Percentiles rank a stretch among this genome's conserved stretches.
Conservation (phyloP, 2,329 filamentous ascomycete genomes). For the Phialophora chinensis region DNA sequence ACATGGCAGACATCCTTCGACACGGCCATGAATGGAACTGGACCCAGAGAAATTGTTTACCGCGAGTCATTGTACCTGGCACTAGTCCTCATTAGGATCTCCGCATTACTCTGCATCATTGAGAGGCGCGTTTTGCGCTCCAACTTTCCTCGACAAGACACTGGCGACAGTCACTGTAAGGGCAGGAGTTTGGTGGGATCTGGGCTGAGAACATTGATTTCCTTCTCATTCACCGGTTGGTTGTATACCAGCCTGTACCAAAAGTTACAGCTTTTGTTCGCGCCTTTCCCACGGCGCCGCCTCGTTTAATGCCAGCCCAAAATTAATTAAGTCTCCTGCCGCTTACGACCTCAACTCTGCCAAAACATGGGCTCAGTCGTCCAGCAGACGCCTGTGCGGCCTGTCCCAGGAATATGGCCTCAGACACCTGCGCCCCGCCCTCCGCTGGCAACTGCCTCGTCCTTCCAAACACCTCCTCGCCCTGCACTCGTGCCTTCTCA, state of each 20-base stretch:
- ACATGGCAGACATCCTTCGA: neutral
- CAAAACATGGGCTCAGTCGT: conserved; percentile 47
- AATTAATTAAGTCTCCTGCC: conserved; percentile 20
- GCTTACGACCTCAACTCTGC: conserved; percentile 13
- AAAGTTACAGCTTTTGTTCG: neutral
- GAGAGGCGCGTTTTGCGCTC: conserved; percentile 10
- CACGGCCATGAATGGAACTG: neutral
- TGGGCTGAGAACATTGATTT: neutral
- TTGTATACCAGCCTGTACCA: neutral
- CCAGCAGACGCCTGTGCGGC: conserved; percentile 48
- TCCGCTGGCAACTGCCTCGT: conserved; percentile 47
- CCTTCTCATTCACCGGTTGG: conserved; percentile 3
- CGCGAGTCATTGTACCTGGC: conserved; percentile 19
- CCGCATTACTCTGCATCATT: conserved; percentile 11
- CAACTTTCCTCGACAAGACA: neutral
- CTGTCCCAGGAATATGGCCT: conserved; percentile 51
- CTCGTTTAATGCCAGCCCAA: conserved; percentile 24
- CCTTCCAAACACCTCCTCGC: conserved; percentile 43
- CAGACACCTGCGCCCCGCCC: conserved; percentile 48
- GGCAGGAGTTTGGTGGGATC: neutral
- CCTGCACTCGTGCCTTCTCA: conserved; percentile 19
- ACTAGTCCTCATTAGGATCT: conserved; percentile 1
- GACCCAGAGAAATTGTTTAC: conserved; percentile 6
- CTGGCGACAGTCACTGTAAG: neutral
- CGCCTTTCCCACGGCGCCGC: conserved; percentile 4